These are phyloP conservation scores for Blepharisma stoltei DNA, from an alignment of 73 alveolate genomes.

Conservation along the genomic window DNA sequence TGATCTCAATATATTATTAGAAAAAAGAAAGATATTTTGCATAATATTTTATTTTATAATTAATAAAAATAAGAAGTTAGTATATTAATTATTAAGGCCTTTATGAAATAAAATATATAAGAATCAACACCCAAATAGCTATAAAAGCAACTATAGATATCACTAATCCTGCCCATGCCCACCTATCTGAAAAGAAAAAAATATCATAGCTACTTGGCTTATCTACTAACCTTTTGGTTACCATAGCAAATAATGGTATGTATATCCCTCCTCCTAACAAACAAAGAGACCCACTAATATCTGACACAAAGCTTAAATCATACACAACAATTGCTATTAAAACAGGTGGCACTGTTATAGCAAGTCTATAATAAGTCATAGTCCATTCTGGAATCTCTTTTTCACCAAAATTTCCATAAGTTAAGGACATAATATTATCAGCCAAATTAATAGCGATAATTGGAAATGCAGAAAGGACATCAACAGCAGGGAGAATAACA, in stretches of 20 bases:
- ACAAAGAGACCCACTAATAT: not conserved
- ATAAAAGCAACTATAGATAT: too few relatives aligned
- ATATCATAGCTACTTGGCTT: not conserved
- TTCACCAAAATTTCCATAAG: not conserved
- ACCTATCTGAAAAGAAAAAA: not conserved
- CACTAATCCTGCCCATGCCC: too few relatives aligned
- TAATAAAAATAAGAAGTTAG: too few relatives aligned
- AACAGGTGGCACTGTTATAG: not conserved
- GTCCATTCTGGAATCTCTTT: not conserved
- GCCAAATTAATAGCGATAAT: not conserved
- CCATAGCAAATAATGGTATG: not conserved
- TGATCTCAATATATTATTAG: too few relatives aligned
- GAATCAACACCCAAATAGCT: too few relatives aligned
- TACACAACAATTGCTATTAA: not conserved
- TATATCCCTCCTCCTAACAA: not conserved
- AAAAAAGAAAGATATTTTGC: too few relatives aligned
- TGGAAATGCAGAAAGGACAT: slow-evolving; percentile 6
- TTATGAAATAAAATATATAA: too few relatives aligned
- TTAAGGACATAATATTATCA: not conserved
- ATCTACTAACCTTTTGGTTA: not conserved
- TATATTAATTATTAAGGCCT: too few relatives aligned
- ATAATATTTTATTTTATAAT: too few relatives aligned
- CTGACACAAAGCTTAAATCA: not conserved
- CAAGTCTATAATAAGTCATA: not conserved
- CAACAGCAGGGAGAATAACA: not conserved